phyloP scores from a whole-genome alignment of 176 grass and related monocot species.

The Areca catechu region DNA sequence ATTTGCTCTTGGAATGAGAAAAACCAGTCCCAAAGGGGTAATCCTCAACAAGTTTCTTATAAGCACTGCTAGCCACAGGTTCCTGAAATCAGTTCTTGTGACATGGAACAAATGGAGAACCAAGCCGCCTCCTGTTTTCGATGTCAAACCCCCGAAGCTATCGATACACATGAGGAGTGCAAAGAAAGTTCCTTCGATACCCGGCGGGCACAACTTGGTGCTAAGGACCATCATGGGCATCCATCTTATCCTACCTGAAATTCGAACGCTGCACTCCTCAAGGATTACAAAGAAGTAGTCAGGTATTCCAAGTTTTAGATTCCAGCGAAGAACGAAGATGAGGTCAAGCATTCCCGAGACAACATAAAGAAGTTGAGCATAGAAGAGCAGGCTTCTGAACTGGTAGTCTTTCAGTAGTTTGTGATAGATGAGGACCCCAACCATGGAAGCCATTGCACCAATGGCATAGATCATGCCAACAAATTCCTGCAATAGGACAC shows the following conservation, averaged over 20 bases:
- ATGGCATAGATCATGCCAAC: slow-evolving; percentile 69
- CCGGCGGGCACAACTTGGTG: slow-evolving; percentile 57
- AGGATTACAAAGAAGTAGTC: slow-evolving; percentile 57
- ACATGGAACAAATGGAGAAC: slow-evolving; percentile 54
- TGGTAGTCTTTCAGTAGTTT: slow-evolving; percentile 64
- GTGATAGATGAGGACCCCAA: slow-evolving; percentile 80
- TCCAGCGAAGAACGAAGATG: slow-evolving; percentile 86
- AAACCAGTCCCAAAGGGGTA: slow-evolving; percentile 39
- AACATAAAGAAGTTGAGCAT: slow-evolving; percentile 63
- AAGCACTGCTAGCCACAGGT: slow-evolving; percentile 63
- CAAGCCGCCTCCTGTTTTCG: slow-evolving; percentile 50
- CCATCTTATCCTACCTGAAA: slow-evolving; percentile 50
- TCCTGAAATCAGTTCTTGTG: slow-evolving; percentile 51
- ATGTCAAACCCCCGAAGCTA: slow-evolving; percentile 45
- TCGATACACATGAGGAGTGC: slow-evolving; percentile 92
- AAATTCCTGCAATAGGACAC: slow-evolving; percentile 51
- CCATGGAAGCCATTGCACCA: slow-evolving; percentile 75
- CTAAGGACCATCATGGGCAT: slow-evolving; percentile 90
- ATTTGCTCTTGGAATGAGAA: slow-evolving; percentile 44
- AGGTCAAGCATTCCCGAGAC: slow-evolving; percentile 64
- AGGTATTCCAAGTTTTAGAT: slow-evolving; percentile 51
- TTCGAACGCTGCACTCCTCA: slow-evolving; percentile 53
- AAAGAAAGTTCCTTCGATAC: slow-evolving; percentile 85
- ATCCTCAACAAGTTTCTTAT: slow-evolving; percentile 62
- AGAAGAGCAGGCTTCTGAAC: slow-evolving; percentile 73